phyloP scores from a whole-genome alignment of 2,329 filamentous ascomycete species.

The Arthrobotrys entomopaga region DNA sequence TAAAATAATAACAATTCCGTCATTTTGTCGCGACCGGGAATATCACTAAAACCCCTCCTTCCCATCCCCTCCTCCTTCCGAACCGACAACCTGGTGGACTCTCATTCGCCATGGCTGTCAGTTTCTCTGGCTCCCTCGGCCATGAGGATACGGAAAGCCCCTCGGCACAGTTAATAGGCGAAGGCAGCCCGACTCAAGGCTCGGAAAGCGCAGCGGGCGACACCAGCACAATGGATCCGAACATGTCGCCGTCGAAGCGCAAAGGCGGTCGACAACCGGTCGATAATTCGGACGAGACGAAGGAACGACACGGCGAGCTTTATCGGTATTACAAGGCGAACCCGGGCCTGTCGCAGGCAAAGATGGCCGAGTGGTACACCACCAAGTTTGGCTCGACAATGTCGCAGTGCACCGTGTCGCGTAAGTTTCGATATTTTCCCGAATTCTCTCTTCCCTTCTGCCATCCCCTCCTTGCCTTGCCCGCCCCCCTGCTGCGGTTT shows the following conservation, averaged over 20 bases:
- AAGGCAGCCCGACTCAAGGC: slow-evolving; percentile 44
- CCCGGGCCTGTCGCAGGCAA: slow-evolving; percentile 52
- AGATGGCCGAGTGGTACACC: slow-evolving; percentile 55
- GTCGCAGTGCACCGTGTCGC: slow-evolving; percentile 55
- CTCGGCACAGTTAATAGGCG: slow-evolving; percentile 49
- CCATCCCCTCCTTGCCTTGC: slow-evolving; percentile 2
- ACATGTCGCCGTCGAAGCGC: slow-evolving; percentile 51
- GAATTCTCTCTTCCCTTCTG: background rate
- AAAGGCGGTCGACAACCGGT: slow-evolving; percentile 48
- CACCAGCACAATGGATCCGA: slow-evolving; percentile 45
- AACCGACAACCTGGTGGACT: slow-evolving; percentile 27
- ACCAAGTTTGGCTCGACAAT: slow-evolving; percentile 51
- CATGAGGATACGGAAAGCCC: slow-evolving; percentile 53
- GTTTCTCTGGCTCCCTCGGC: slow-evolving; percentile 43
- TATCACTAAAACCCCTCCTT: slow-evolving; percentile 5
- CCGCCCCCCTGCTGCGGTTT: background rate
- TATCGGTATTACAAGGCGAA: slow-evolving; percentile 52
- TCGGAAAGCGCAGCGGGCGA: slow-evolving; percentile 53
- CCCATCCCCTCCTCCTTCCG: slow-evolving; percentile 9
- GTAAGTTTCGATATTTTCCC: slow-evolving; percentile 29
- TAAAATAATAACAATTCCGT: too few species aligned
- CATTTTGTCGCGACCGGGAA: slow-evolving; percentile 41
- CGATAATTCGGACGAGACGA: slow-evolving; percentile 52
- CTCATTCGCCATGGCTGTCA: slow-evolving; percentile 43
- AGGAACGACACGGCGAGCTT: slow-evolving; percentile 50